Evolutionary conservation across 345 rosid species (phyloP), one percentile per base, ranked within the genome.

Genomic region (Rhizophora mangle): DNA sequence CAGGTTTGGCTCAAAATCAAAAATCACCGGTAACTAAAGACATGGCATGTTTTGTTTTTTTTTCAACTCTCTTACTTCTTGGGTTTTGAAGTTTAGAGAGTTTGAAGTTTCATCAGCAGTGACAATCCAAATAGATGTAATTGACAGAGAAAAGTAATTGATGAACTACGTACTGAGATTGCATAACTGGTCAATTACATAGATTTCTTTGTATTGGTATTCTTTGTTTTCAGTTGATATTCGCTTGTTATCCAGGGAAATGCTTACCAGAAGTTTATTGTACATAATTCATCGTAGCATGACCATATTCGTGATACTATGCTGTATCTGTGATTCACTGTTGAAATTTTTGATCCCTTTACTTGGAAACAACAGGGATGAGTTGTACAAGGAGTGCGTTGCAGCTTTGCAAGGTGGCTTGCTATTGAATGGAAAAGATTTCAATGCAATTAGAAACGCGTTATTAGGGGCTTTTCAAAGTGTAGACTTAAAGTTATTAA

Each of bases 311-410:
- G 26, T 52, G 37, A 27, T 16, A 20, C 22, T 5, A 29, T 19
- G 19, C 51, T 29, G 30, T 20, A 15, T 22, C 46, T 55, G 29
- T n/a, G 11, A 8, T 20, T 24, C 20, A 36, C 26, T 11, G 60
- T 60, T 61, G 19, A 39, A 8, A 3, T 60, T 31, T 32, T 13
- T 34, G 29, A 32, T 27, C 11, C 10, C 5, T 29, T 24, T 29
- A 37, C 4, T 72, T 30, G 13, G 13, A 15, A 22, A 22, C 16
- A 20, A 67, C 72, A 93, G 97, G 88, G 97, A 91, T 72, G 98
- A 89, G 78, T 75, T 94, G 72, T 89, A 85, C 82, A 91, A 87
- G 74, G 96, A 89, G 73, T 94, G 95, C 69, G 85, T 82, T 60
- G 78, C 73, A 60, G 90, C 87, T 57, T 82, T 94, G 74, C 90